phyloP scores from a whole-genome alignment of 2,329 filamentous ascomycete genomes.

The Sarocladium brachiariae region DNA sequence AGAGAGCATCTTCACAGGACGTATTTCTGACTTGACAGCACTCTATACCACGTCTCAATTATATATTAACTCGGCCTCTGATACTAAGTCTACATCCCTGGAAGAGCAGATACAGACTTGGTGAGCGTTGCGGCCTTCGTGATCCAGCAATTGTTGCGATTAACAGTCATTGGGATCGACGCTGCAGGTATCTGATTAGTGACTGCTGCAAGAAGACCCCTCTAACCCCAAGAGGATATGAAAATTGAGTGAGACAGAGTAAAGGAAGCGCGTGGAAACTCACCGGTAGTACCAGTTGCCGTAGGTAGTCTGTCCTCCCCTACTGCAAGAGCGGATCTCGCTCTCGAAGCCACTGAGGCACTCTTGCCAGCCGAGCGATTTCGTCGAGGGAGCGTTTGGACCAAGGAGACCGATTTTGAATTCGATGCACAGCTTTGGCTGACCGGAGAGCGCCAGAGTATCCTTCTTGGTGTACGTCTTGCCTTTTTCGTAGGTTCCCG shows the following conservation, averaged over 20 bases:
- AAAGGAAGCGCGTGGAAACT: not conserved
- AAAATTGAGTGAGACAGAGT: not conserved
- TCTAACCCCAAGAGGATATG: not conserved
- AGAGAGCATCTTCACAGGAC: not conserved
- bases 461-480: not conserved
- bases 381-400: not conserved
- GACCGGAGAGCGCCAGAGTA: not conserved
- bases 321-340: not conserved
- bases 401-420: not conserved
- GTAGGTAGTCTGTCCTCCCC: not conserved
- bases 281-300: not conserved
- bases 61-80: not conserved
- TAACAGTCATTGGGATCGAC: constrained; percentile 1
- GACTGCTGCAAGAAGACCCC: not conserved
- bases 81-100: not conserved
- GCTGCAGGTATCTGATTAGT: not conserved
- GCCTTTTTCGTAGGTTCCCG: not conserved
- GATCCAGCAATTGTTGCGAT: not conserved
- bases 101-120: not conserved
- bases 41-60: not conserved
- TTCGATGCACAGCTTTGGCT: not conserved
- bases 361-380: not conserved
- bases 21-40: not conserved
- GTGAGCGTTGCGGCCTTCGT: not conserved
- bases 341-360: not conserved